A percentile compares a stretch with the other conserved stretches of the same genome.
Evolutionary conservation across 345 rosid species (phyloP).

Genomic region (Camelina hispida): DNA sequence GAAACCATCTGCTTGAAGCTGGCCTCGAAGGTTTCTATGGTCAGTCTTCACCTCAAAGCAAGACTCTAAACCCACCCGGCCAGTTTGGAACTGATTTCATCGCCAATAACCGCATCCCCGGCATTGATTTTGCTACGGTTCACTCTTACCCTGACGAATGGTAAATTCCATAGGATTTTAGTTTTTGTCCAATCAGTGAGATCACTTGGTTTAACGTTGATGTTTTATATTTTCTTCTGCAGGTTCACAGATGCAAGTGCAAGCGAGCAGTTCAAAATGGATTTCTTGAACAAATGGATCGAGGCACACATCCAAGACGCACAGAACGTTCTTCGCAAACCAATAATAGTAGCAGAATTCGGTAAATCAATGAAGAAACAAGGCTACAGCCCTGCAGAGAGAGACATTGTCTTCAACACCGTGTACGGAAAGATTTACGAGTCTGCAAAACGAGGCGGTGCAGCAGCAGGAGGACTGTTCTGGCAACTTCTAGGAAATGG

Average conservation of each 20-base stretch:
- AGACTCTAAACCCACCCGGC: slow-evolving; percentile 67
- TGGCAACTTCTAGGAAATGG: slow-evolving; percentile 87
- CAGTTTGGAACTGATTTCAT: slow-evolving; percentile 86
- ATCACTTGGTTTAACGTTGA: slow-evolving; percentile 4
- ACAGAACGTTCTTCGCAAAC: slow-evolving; percentile 71
- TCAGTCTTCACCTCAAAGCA: slow-evolving; percentile 70
- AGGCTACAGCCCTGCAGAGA: slow-evolving; percentile 54
- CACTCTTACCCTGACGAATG: slow-evolving; percentile 98
- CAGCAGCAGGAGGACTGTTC: slow-evolving; percentile 88
- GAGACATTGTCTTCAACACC: slow-evolving; percentile 68
- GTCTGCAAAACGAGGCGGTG: slow-evolving; percentile 83
- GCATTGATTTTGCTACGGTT: slow-evolving; percentile 83
- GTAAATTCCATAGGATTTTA: slow-evolving; percentile 43
- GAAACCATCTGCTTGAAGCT: slow-evolving; percentile 79
- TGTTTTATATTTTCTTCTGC: slow-evolving; percentile 17
- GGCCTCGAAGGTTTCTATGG: slow-evolving; percentile 96
- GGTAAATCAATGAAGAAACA: slow-evolving; percentile 72
- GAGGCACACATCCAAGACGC: slow-evolving; percentile 78
- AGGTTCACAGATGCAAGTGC: slow-evolving; percentile 71
- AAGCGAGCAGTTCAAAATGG: slow-evolving; percentile 53
- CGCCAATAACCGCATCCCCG: slow-evolving; percentile 70
- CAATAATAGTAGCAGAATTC: slow-evolving; percentile 75
- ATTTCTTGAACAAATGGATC: slow-evolving; percentile 82
- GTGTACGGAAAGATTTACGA: slow-evolving; percentile 72
- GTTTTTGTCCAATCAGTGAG: not conserved